Evolutionary conservation across 305 asterid genomes (phyloP).

Genomic region (Fraxinus greggii): DNA sequence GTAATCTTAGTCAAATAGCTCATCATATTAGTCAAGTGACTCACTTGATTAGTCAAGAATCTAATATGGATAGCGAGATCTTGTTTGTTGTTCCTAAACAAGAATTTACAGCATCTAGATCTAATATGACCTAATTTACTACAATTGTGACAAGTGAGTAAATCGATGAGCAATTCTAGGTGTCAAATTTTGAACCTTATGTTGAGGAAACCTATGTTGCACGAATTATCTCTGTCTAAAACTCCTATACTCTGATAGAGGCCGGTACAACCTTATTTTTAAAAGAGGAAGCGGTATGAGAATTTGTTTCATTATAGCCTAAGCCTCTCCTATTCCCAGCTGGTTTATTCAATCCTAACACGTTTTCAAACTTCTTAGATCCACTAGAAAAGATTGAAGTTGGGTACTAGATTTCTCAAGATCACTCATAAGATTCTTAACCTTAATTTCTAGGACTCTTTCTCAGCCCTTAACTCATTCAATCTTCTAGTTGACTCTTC

Average conservation of each 20-base stretch:
- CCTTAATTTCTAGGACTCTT: neutral
- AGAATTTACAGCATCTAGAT: neutral
- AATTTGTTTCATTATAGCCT: neutral
- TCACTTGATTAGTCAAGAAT: too few relatives aligned
- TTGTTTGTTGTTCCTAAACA: neutral
- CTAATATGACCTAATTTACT: neutral
- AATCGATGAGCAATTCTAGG: neutral
- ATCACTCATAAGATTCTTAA: neutral
- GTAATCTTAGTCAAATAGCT: neutral
- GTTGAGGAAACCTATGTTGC: neutral
- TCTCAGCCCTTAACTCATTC: neutral
- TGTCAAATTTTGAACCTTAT: neutral
- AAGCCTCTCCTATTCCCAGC: neutral
- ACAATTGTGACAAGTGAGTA: neutral
- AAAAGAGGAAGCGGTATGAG: neutral
- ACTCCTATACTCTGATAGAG: neutral
- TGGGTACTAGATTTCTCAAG: neutral
- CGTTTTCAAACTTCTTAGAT: neutral
- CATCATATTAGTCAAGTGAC: neutral
- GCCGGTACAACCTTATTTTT: neutral
- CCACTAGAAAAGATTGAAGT: neutral
- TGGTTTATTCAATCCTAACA: neutral
- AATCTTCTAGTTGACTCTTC: neutral
- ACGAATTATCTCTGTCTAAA: neutral
- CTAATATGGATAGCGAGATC: too few relatives aligned